Evolutionary conservation across 2,329 filamentous ascomycete genomes (phyloP), one percentile per base, ranked within the genome.

Genomic region (Colletotrichum tofieldiae): DNA sequence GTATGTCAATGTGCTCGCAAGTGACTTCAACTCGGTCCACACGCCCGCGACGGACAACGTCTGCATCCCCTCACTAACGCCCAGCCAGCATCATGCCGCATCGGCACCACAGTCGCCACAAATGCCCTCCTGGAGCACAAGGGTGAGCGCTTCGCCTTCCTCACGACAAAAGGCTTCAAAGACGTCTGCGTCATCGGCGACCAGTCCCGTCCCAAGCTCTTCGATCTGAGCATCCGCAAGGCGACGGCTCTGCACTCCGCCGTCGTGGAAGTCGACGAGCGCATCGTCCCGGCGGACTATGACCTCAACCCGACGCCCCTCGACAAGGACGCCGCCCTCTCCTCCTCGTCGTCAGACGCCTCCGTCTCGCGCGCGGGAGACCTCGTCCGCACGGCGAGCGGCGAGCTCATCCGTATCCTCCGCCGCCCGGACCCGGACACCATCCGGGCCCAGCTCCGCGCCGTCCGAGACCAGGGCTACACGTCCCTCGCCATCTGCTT

Each of bases 71-170:
- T 68, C 45, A 35, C 55, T 68, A 0, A 59, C 68, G 39, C 4
- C 26, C 1, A 32, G 16, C 89, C 91, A 79, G 91, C 91, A 78
- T 92, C 89, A 66, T 93, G 93, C 77, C 88, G 92, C 11, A 94
- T 94, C 88, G 93, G 93, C 18, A 94, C 93, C 1, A 94, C 92
- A 0, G 91, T 94, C 8, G 92, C 92, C 1, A 94, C 92, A 0
- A 94, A 94, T 81, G 92, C 93, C 0, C 81, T 94, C n/a, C 82
- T 94, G 1, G 92, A 94, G 77, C 82, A 91, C 29, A 94, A 94
- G 78, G 93, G 93, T 20, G 92, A 93, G 78, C 87, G 86, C 66
- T 92, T 92, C 76, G 93, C 91, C 2, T 87, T 94, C 78, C 85
- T 93, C 5, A 90, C 93, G 2, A 94, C 91, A 0, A 92, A 91